A percentile compares a stretch with the other conserved stretches of the same genome.
Evolutionary conservation across 2,329 filamentous ascomycete species (phyloP).

Genomic region (Endothia cerciana): DNA sequence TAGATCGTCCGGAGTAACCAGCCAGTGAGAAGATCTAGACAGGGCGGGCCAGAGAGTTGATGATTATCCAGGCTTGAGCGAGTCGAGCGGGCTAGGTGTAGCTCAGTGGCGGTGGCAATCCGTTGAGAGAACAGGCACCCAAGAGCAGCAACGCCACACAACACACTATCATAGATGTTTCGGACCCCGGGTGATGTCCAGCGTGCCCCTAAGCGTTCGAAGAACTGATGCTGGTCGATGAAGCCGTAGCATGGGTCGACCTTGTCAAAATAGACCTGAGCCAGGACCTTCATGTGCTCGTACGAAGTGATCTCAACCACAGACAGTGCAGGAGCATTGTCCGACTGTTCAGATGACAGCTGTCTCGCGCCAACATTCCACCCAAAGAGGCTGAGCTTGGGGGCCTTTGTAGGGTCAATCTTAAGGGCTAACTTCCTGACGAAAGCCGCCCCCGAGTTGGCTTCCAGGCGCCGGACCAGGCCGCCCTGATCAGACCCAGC

Average conservation of each 20-base stretch:
- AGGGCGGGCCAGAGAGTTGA: constrained; percentile 38
- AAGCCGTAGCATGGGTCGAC: constrained; percentile 59
- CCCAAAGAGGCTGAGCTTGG: constrained; percentile 57
- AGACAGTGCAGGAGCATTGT: constrained; percentile 32
- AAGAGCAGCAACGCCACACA: constrained; percentile 60
- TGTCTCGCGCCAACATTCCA: constrained; percentile 52
- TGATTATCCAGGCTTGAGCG: constrained; percentile 48
- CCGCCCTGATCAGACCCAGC: constrained; percentile 32
- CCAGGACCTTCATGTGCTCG: constrained; percentile 50
- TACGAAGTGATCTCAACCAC: constrained; percentile 52
- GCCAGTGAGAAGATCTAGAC: constrained; percentile 46
- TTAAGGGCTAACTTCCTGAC: constrained; percentile 55
- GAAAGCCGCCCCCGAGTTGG: constrained; percentile 62
- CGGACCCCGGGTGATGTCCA: constrained; percentile 40
- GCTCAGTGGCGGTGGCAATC: constrained; percentile 46
- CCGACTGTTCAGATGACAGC: constrained; percentile 34
- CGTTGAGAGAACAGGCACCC: constrained; percentile 55
- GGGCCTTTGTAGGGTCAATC: constrained; percentile 56
- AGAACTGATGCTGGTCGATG: constrained; percentile 40
- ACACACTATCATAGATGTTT: constrained; percentile 49
- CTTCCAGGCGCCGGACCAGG: constrained; percentile 51
- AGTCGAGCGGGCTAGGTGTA: constrained; percentile 51
- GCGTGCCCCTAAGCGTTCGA: constrained; percentile 36
- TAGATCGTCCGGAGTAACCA: constrained; percentile 60
- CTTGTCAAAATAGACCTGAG: constrained; percentile 55